A percentile compares a stretch with the other conserved stretches of the same genome.
phyloP scores from a whole-genome alignment of 129 eudicot genomes.

The Flaveria trinervia region DNA sequence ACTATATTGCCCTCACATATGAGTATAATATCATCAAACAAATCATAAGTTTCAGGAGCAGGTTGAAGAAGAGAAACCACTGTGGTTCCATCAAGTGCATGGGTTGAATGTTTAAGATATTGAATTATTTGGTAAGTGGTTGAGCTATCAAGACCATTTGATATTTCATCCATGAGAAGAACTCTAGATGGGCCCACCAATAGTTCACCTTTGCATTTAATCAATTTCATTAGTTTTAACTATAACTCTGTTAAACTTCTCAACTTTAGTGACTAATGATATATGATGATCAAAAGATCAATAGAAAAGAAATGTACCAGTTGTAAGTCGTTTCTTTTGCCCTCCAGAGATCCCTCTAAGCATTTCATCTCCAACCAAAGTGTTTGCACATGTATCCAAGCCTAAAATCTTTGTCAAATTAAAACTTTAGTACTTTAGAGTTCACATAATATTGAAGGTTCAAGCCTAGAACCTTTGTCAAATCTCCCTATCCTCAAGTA shows the following conservation, averaged over 20 bases:
- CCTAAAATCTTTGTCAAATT: constrained; percentile 82
- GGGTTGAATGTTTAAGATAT: constrained; percentile 87
- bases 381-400: constrained; percentile 87
- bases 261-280: not conserved
- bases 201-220: constrained; percentile 71
- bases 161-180: constrained; percentile 93
- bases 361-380: constrained; percentile 98
- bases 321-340: constrained; percentile 94
- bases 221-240: constrained; percentile 25
- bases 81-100: constrained; percentile 81
- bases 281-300: constrained; percentile 10
- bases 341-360: constrained; percentile 97
- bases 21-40: constrained; percentile 88
- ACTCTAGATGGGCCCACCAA: constrained; percentile 88
- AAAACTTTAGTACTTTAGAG: constrained; percentile 37
- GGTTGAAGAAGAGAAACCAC: constrained; percentile 95
- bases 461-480: constrained; percentile 5
- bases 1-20: constrained; percentile 92
- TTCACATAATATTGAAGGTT: not conserved
- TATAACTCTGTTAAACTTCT: not conserved
- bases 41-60: constrained; percentile 93
- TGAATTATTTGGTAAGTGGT: constrained; percentile 84
- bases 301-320: constrained; percentile 49
- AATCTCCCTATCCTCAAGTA: not conserved
- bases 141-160: constrained; percentile 95